phyloP scores from a whole-genome alignment of 768 basidiomycete genomes.

The Tulasnella sp. region DNA sequence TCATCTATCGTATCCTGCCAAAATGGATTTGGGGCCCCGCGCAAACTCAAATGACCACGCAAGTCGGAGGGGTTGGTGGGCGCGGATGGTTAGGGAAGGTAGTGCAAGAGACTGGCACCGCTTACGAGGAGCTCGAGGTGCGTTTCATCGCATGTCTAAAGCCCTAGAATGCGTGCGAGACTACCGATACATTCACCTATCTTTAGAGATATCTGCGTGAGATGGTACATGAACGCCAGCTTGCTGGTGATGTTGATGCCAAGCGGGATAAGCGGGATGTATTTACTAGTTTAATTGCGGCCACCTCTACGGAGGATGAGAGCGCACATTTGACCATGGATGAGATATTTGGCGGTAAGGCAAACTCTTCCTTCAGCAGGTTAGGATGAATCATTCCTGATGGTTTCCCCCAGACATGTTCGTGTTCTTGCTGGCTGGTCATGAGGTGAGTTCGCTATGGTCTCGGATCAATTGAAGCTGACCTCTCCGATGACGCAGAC shows the following conservation, averaged over 20 bases:
- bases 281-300: conserved; percentile 9
- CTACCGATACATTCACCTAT: no score
- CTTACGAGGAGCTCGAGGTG: conserved; percentile 1
- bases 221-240: conserved; percentile 7
- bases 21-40: neutral
- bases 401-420: neutral
- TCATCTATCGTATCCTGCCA: neutral
- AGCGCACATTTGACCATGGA: neutral
- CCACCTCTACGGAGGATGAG: neutral
- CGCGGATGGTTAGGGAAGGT: conserved; percentile 1
- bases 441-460: neutral
- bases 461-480: neutral
- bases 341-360: conserved; percentile 3
- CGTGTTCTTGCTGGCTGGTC: conserved; percentile 4
- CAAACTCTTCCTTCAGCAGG: no score
- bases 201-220: conserved; percentile 8
- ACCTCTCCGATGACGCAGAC: neutral
- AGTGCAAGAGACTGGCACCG: neutral
- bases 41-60: neutral
- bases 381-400: no score
- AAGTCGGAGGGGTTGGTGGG: neutral
- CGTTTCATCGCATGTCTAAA: neutral
- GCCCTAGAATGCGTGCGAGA: no score
- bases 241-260: neutral
- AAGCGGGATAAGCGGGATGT: neutral